These are phyloP conservation scores for Chytriomyces confervae DNA, from an alignment of 192 early-diverging fungal species.

Conservation along the genomic window DNA sequence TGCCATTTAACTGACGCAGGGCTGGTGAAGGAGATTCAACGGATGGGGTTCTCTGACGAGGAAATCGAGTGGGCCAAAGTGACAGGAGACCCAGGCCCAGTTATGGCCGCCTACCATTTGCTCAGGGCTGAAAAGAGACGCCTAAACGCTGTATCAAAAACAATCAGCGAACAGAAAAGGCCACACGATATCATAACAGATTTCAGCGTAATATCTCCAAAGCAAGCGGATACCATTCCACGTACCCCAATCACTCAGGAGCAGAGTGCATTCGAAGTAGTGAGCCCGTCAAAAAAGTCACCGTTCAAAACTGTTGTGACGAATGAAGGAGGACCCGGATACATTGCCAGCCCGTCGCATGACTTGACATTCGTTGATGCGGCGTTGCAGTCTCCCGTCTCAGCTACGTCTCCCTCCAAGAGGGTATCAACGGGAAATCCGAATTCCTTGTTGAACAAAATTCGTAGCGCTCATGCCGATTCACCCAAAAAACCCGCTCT, in stretches of 20 bases:
- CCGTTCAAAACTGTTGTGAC: background rate
- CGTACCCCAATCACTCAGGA: background rate
- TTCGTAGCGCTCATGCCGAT: background rate
- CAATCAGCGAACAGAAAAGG: background rate
- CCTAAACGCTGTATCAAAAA: background rate
- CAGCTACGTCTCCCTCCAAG: background rate
- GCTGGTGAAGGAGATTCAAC: constrained; percentile 7
- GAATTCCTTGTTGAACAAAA: background rate
- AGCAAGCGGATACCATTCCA: background rate
- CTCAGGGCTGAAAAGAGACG: constrained; percentile 22
- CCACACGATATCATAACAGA: background rate
- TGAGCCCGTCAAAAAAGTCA: background rate
- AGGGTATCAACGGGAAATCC: background rate
- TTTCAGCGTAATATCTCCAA: background rate
- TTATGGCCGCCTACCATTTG: constrained; percentile 40
- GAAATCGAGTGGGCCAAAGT: constrained; percentile 35
- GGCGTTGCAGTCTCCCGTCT: background rate
- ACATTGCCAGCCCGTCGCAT: background rate
- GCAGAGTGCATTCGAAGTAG: background rate
- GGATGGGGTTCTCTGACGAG: constrained; percentile 23
- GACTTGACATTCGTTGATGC: background rate
- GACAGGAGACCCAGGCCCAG: constrained; percentile 32
- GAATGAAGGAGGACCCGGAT: background rate
- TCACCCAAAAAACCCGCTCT: background rate
- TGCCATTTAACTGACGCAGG: constrained; percentile 6